Percentiles rank a stretch among this genome's conserved stretches.
phyloP scores from a whole-genome alignment of 2,329 filamentous ascomycete species.

The Fonsecaea erecta region DNA sequence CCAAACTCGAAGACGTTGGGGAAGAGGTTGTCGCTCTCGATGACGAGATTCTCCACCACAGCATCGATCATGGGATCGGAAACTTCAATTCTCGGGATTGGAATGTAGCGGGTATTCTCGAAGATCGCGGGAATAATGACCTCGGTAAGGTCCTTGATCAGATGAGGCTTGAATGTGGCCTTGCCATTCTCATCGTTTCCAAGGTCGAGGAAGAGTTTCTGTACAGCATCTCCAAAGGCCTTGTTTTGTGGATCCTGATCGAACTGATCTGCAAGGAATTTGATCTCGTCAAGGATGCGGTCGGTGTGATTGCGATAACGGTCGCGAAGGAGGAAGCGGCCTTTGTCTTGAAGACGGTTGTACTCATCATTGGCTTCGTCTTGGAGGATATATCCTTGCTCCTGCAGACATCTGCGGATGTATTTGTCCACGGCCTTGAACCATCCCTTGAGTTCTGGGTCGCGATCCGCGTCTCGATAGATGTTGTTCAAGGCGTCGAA shows the following conservation, averaged over 20 bases:
- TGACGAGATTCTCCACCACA: conserved; percentile 89
- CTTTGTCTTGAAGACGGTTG: conserved; percentile 82
- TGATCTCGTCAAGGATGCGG: conserved; percentile 83
- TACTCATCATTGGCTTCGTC: conserved; percentile 79
- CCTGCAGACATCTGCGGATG: conserved; percentile 79
- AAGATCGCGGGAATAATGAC: conserved; percentile 83
- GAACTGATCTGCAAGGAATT: conserved; percentile 87
- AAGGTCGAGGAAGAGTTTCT: conserved; percentile 88
- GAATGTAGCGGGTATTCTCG: conserved; percentile 85
- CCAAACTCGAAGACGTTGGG: conserved; percentile 88
- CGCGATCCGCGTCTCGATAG: conserved; percentile 83
- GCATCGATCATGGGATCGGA: conserved; percentile 82
- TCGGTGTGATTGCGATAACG: conserved; percentile 88
- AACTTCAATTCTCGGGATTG: conserved; percentile 92
- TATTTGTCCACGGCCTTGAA: conserved; percentile 79
- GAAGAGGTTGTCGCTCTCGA: conserved; percentile 96
- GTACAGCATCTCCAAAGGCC: conserved; percentile 72
- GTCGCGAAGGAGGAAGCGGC: conserved; percentile 82
- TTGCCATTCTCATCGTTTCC: conserved; percentile 85
- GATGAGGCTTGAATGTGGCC: conserved; percentile 86
- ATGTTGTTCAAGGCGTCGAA: conserved; percentile 83
- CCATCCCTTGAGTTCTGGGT: conserved; percentile 86
- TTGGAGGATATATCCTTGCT: conserved; percentile 89
- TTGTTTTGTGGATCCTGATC: conserved; percentile 86
- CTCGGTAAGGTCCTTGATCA: conserved; percentile 84